phyloP scores from a whole-genome alignment of 176 grass and related monocot species.

The Oryza officinalis region DNA sequence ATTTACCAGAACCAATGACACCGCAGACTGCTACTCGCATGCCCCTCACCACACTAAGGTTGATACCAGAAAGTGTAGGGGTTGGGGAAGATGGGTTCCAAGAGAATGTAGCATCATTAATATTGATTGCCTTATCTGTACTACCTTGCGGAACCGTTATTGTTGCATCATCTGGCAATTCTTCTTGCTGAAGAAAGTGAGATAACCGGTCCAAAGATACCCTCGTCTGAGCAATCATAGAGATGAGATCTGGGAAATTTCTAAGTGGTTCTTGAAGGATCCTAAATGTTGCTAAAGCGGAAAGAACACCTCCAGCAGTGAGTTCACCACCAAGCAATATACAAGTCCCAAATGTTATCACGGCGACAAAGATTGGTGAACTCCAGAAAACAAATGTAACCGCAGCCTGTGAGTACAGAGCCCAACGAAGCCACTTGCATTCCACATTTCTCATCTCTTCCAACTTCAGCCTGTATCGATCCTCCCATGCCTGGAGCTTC shows the following conservation, averaged over 20 bases:
- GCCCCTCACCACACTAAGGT: conserved; percentile 76
- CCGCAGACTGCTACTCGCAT: conserved; percentile 97
- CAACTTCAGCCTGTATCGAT: conserved; percentile 65
- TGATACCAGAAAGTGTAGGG: conserved; percentile 62
- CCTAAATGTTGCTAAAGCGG: conserved; percentile 92
- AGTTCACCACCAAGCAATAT: conserved; percentile 85
- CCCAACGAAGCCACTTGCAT: conserved; percentile 78
- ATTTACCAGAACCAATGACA: conserved; percentile 92
- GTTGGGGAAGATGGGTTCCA: conserved; percentile 62
- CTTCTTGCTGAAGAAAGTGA: conserved; percentile 79
- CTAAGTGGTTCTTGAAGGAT: conserved; percentile 99
- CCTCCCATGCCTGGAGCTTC: conserved; percentile 97
- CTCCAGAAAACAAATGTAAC: conserved; percentile 99
- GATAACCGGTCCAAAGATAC: conserved; percentile 86
- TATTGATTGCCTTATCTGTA: conserved; percentile 77
- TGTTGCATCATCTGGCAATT: conserved; percentile 73
- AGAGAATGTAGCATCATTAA: conserved; percentile 73
- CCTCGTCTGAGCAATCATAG: conserved; percentile 96
- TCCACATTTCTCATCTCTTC: conserved; percentile 94
- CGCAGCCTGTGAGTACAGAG: conserved; percentile 85
- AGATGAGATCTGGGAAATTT: conserved; percentile 96
- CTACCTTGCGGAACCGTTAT: conserved; percentile 59
- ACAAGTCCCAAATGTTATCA: conserved; percentile 87
- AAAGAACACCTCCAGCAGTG: conserved; percentile 93
- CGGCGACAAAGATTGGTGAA: conserved; percentile 90